Conservation (phyloP, 331 rosid species). For the Acacia pycnantha region DNA sequence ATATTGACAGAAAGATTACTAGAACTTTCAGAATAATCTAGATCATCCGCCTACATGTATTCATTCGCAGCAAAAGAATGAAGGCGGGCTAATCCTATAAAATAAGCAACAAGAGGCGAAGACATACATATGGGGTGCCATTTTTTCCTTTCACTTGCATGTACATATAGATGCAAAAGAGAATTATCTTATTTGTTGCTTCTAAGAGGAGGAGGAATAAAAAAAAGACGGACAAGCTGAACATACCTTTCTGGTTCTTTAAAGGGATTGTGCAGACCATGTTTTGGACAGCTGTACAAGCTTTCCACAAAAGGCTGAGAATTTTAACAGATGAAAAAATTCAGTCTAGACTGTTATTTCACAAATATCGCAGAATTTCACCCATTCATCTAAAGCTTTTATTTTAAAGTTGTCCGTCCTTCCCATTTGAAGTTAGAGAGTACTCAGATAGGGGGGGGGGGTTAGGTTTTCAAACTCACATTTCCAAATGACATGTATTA, state of each 20-base stretch:
- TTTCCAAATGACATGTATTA: conserved; percentile 8
- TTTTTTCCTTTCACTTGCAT: neutral
- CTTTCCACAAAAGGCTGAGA: conserved; percentile 83
- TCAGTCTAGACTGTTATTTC: conserved; percentile 18
- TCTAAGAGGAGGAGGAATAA: conserved; percentile 5
- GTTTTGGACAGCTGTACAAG: conserved; percentile 87
- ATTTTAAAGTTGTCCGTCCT: neutral
- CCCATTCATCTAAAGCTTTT: conserved; percentile 16
- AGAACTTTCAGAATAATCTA: conserved; percentile 9
- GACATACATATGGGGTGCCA: neutral
- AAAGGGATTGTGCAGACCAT: conserved; percentile 92
- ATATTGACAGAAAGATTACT: neutral
- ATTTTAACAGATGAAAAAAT: conserved; percentile 27
- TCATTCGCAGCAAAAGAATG: neutral
- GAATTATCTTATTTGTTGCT: neutral
- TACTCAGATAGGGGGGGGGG: neutral
- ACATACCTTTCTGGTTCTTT: conserved; percentile 89
- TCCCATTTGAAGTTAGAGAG: conserved; percentile 18
- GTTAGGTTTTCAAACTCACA: conserved; percentile 12
- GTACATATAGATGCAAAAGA: neutral
- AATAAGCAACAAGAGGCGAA: neutral
- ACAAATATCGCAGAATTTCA: neutral
- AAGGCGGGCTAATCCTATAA: too few species aligned
- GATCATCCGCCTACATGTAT: neutral
- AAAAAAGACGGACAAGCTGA: conserved; percentile 16